Conservation (phyloP, 1,284 basidiomycete species). For the Volvariella volvacea region DNA sequence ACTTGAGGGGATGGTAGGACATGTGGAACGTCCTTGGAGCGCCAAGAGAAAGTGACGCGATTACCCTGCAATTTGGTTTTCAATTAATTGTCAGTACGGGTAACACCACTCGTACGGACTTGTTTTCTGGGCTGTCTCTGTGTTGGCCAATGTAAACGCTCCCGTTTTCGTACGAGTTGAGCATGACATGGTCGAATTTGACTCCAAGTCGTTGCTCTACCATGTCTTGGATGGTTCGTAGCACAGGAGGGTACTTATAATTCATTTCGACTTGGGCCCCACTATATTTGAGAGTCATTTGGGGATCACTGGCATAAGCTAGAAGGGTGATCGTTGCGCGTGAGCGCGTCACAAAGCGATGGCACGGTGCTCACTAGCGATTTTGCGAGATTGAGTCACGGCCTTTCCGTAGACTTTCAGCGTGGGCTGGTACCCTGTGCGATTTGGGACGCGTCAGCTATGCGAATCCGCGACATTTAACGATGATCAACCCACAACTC, state of each 20-base stretch:
- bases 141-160: conserved; percentile 22
- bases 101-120: conserved; percentile 10
- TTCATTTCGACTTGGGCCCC: conserved; percentile 20
- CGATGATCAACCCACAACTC: background rate
- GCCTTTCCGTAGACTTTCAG: background rate
- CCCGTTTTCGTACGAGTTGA: conserved; percentile 22
- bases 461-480: no score
- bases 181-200: conserved; percentile 22
- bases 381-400: background rate
- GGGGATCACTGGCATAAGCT: conserved; percentile 20
- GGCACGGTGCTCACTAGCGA: background rate
- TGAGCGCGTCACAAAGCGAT: no score
- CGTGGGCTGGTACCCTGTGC: background rate
- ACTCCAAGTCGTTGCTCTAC: conserved; percentile 19
- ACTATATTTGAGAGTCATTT: conserved; percentile 19
- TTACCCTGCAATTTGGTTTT: conserved; percentile 13
- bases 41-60: conserved; percentile 21
- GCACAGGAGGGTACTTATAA: conserved; percentile 19
- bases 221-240: conserved; percentile 18
- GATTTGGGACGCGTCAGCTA: no score
- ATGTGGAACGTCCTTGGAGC: conserved; percentile 20
- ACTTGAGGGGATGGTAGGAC: conserved; percentile 13
- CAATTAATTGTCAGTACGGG: no score
- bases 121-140: conserved; percentile 20
- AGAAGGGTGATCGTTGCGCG: no score